Evolutionary conservation across 2,329 filamentous ascomycete species (phyloP).

Genomic region (Ramularia collo-cygni): DNA sequence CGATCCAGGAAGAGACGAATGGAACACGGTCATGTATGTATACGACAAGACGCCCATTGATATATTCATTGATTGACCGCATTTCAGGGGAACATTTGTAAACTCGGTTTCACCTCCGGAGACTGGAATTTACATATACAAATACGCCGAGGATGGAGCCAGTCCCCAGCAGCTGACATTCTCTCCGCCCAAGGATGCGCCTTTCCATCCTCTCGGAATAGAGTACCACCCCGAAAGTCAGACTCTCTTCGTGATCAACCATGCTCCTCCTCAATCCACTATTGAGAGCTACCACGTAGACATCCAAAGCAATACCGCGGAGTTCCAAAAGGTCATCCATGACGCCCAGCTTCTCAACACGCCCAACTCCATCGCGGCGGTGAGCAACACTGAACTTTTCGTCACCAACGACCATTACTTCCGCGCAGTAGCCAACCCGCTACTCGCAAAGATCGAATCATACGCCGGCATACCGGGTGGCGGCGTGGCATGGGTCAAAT

Average conservation of each 20-base stretch:
- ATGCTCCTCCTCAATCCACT: conserved; percentile 29
- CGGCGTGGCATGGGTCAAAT: conserved; percentile 32
- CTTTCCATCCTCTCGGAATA: conserved; percentile 40
- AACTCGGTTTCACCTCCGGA: conserved; percentile 14
- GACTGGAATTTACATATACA: conserved; percentile 35
- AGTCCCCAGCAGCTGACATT: conserved; percentile 24
- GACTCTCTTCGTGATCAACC: conserved; percentile 36
- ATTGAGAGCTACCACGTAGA: conserved; percentile 33
- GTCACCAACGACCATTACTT: conserved; percentile 41
- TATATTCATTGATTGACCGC: background rate
- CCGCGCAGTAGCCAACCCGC: conserved; percentile 18
- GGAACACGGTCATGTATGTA: conserved; percentile 41
- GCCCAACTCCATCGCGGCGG: conserved; percentile 35
- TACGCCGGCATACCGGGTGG: conserved; percentile 33
- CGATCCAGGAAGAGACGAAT: conserved; percentile 36
- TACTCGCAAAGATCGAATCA: conserved; percentile 34
- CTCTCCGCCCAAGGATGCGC: conserved; percentile 21
- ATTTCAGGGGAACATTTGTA: conserved; percentile 23
- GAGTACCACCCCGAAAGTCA: conserved; percentile 30
- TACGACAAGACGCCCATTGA: background rate
- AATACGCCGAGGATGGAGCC: conserved; percentile 27
- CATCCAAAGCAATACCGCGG: conserved; percentile 20
- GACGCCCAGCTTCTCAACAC: conserved; percentile 27
- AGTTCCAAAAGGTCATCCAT: conserved; percentile 26
- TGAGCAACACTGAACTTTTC: conserved; percentile 30